These are phyloP conservation scores for Gossypium gossypioides DNA, from an alignment of 441 rosid genomes.

Conservation along the genomic window DNA sequence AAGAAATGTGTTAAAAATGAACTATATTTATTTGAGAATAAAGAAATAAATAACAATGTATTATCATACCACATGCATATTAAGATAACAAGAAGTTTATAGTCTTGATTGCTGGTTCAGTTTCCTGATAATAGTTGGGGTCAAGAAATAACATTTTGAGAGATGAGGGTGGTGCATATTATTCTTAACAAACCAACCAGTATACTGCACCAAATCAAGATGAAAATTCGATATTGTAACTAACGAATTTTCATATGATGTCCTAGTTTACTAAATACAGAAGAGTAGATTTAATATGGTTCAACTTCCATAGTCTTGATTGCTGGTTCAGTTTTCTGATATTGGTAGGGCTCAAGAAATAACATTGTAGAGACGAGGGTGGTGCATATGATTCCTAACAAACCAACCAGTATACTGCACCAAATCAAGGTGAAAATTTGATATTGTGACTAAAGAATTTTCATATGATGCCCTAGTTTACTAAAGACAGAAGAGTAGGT, in stretches of 20 bases:
- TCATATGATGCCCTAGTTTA: neutral
- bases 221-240: neutral
- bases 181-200: neutral
- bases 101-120: neutral
- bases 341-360: neutral
- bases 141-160: neutral
- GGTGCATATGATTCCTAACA: neutral
- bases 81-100: neutral
- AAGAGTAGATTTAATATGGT: neutral
- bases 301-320: neutral
- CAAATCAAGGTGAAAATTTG: neutral
- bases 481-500: neutral
- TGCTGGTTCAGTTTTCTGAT: neutral
- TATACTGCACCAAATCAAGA: neutral
- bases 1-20: neutral
- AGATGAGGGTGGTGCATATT: neutral
- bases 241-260: neutral
- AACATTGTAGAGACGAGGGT: neutral
- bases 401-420: neutral
- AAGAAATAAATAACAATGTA: neutral
- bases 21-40: neutral
- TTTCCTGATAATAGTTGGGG: neutral
- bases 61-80: neutral
- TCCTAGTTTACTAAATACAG: neutral
- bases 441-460: neutral